A percentile compares a stretch with the other conserved stretches of the same genome.
Conservation (phyloP, 495 filamentous ascomycete species). For the Aspergillus asperescens region DNA sequence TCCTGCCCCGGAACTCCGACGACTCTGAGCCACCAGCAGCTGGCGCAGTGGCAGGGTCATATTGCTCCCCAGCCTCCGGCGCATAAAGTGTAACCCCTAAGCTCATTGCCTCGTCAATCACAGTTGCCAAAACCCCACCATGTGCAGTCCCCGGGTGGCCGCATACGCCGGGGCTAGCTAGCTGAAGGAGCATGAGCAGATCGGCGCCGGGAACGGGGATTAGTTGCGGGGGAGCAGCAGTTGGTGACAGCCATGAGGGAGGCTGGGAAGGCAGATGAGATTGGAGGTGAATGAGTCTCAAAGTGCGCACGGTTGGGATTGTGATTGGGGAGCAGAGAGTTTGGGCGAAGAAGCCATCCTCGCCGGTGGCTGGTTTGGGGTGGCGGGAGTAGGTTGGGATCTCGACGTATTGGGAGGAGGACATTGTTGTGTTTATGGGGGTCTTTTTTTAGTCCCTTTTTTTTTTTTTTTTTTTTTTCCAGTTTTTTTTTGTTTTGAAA, state of each 20-base stretch:
- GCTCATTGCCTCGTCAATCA: constrained; percentile 61
- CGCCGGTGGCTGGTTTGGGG: constrained; percentile 33
- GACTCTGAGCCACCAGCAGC: not conserved
- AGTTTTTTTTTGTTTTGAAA: not conserved
- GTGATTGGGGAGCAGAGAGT: constrained; percentile 34
- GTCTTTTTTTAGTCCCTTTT: not conserved
- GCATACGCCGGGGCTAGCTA: constrained; percentile 32
- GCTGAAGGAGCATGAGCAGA: constrained; percentile 33
- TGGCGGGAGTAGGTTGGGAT: constrained; percentile 36
- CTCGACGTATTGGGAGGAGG: constrained; percentile 20
- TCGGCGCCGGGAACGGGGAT: constrained; percentile 29
- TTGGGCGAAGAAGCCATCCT: constrained; percentile 37
- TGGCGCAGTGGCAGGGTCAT: constrained; percentile 11
- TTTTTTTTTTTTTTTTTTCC: constrained; percentile 4
- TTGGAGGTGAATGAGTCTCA: constrained; percentile 29
- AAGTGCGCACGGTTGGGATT: constrained; percentile 37
- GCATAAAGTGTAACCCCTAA: constrained; percentile 32
- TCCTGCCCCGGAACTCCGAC: constrained; percentile 18
- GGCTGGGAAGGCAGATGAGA: constrained; percentile 14
- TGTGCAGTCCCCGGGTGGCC: constrained; percentile 39
- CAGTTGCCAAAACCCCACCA: constrained; percentile 56
- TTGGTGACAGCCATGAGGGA: constrained; percentile 34
- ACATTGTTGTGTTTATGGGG: constrained; percentile 20
- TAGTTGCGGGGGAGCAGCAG: constrained; percentile 18
- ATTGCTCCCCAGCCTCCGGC: constrained; percentile 2